Conservation (phyloP, 1,284 basidiomycete genomes). For the Schizopora paradoxa region DNA sequence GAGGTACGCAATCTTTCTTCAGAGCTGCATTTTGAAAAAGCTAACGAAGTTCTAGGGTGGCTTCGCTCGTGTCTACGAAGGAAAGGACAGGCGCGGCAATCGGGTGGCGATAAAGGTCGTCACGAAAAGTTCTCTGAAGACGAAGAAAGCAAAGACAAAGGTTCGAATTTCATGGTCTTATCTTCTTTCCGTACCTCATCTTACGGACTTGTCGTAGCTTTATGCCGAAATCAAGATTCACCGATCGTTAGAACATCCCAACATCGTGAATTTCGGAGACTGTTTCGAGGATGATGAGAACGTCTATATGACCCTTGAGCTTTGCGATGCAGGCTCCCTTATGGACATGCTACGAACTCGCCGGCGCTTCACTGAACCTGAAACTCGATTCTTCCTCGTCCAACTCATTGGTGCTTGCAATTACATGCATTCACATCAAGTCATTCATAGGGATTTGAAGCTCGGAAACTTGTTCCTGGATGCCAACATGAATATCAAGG, state of each 20-base stretch:
- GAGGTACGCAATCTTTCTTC: constrained; percentile 52
- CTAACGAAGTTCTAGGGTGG: constrained; percentile 55
- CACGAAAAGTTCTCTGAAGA: constrained; percentile 76
- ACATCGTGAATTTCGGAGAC: constrained; percentile 90
- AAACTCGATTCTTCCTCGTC: constrained; percentile 88
- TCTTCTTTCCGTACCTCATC: not conserved
- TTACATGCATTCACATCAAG: constrained; percentile 94
- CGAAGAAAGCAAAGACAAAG: constrained; percentile 92
- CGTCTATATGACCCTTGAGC: constrained; percentile 95
- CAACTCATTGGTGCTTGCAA: constrained; percentile 94
- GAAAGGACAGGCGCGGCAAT: constrained; percentile 59
- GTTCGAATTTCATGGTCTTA: constrained; percentile 41
- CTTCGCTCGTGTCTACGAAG: constrained; percentile 88
- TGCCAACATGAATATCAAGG: constrained; percentile 89
- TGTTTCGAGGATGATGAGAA: constrained; percentile 96
- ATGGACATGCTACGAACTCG: constrained; percentile 92
- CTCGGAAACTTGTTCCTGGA: constrained; percentile 96
- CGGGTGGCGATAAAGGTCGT: constrained; percentile 87
- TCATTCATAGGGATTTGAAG: constrained; percentile 96
- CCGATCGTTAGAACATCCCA: constrained; percentile 84
- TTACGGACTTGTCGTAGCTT: constrained; percentile 47
- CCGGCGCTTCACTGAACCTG: constrained; percentile 86
- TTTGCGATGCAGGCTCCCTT: constrained; percentile 84
- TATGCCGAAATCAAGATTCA: constrained; percentile 99
- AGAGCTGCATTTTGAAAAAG: constrained; percentile 12